Evolutionary conservation across 805 yeast species (phyloP), one percentile per base, ranked within the genome.

Genomic region (Danielozyma ontarioensis): DNA sequence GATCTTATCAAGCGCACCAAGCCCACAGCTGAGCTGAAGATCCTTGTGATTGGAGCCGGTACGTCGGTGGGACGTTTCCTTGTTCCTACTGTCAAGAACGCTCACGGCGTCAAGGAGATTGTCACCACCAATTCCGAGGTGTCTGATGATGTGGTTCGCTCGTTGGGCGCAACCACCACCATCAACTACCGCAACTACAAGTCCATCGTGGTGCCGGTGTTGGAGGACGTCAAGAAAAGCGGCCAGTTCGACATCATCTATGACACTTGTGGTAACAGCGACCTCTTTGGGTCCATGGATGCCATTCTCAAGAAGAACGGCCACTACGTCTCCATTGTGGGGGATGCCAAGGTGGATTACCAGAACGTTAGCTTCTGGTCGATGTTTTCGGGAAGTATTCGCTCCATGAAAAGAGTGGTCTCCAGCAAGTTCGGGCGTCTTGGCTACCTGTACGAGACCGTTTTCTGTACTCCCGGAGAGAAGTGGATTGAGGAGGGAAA

Each of bases 21-120:
- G 22, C 57, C 73, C 14, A 62, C 59, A 25, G 62, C 63, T 8
- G 62, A 63, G 7, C 62, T 76, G 4, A 71, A 67, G 37, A 73
- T 82, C 3, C 62, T 83, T 30, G 68, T 85, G 14, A 60, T 83
- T 29, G 95, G 95, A 25, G 90, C 83, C 17, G 79, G 83, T 6
- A 78, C 94, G 1, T 59, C 80, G 11, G 88, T 82, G 12, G 88
- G 89, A 15, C 51, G 68, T 18, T 68, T 64, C 38, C 64, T 70
- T 3, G 60, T 76, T 23, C 84, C 79, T 52, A 52, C 83, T 26
- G 75, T 80, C 7, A 79, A 73, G 51, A 53, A 68, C 25, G 33
- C 36, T 4, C 42, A 46, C 28, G 56, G 65, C 2, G 74, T 76
- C 6, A 57, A 59, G 17, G 67, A 68, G 10, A 72, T 85, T 15